Conservation (phyloP, 176 grass and related monocot species). For the Puya raimondii region DNA sequence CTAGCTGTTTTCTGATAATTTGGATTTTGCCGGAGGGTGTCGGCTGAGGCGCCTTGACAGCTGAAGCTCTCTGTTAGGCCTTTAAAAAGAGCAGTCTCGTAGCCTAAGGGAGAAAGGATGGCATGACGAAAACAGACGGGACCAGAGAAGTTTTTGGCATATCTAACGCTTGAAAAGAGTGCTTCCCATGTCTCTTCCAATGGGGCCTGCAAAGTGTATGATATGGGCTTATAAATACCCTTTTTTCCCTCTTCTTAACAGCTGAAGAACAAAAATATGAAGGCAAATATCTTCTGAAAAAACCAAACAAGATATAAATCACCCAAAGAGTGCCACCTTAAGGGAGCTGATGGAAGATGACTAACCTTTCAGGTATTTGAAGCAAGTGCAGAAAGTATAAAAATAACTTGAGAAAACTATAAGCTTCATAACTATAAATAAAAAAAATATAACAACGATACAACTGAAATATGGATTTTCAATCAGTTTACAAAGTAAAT, state of each 20-base stretch:
- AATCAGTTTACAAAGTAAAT: too few species aligned
- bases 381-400: neutral
- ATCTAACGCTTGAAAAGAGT: conserved; percentile 70
- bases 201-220: conserved; percentile 50
- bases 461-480: too few species aligned
- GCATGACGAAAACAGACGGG: conserved; percentile 86
- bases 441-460: too few species aligned
- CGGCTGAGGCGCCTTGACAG: conserved; percentile 47
- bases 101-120: conserved; percentile 87
- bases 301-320: neutral
- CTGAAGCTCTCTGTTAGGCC: conserved; percentile 66
- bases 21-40: conserved; percentile 35
- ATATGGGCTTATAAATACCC: neutral
- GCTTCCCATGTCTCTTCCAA: conserved; percentile 91
- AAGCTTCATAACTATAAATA: too few species aligned
- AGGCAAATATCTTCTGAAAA: neutral
- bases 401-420: too few species aligned
- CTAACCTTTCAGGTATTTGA: too few species aligned
- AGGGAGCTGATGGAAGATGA: too few species aligned
- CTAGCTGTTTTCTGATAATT: conserved; percentile 63
- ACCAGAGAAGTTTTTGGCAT: conserved; percentile 80
- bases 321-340: too few species aligned
- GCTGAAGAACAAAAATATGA: conserved; percentile 5
- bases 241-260: neutral
- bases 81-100: conserved; percentile 94